A percentile compares a stretch with the other conserved stretches of the same genome.
Evolutionary conservation across 768 basidiomycete genomes (phyloP).

Genomic region (Lentinula lateritia): DNA sequence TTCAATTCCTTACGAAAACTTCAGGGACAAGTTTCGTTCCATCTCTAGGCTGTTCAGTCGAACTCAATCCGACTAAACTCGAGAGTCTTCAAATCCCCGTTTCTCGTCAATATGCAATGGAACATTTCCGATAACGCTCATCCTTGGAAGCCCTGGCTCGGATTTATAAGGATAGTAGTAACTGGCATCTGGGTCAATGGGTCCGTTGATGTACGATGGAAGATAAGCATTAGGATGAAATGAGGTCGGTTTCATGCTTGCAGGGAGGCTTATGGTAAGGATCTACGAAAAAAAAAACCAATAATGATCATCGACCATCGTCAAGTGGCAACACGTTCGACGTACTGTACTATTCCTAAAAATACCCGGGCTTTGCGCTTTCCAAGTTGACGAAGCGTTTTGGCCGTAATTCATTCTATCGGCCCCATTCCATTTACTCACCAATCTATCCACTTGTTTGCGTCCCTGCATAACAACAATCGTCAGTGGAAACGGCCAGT

Average conservation of each 20-base stretch:
- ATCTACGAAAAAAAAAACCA: conserved; percentile 18
- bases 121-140: conserved; percentile 29
- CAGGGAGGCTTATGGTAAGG: conserved; percentile 28
- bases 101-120: conserved; percentile 39
- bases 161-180: conserved; percentile 23
- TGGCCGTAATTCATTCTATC: conserved; percentile 24
- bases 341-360: conserved; percentile 31
- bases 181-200: conserved; percentile 25
- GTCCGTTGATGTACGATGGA: conserved; percentile 38
- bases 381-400: conserved; percentile 32
- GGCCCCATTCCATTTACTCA: conserved; percentile 32
- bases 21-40: background rate
- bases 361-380: conserved; percentile 32
- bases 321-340: background rate
- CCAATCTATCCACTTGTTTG: conserved; percentile 28
- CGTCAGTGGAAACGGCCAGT: background rate
- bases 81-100: conserved; percentile 6
- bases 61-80: background rate
- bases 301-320: background rate
- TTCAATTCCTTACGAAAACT: background rate
- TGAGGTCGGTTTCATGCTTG: conserved; percentile 19
- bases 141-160: conserved; percentile 21
- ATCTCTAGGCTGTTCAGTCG: background rate
- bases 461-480: conserved; percentile 30
- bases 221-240: conserved; percentile 38